phyloP scores from a whole-genome alignment of 768 basidiomycete genomes.

The Lactarius deliciosus region DNA sequence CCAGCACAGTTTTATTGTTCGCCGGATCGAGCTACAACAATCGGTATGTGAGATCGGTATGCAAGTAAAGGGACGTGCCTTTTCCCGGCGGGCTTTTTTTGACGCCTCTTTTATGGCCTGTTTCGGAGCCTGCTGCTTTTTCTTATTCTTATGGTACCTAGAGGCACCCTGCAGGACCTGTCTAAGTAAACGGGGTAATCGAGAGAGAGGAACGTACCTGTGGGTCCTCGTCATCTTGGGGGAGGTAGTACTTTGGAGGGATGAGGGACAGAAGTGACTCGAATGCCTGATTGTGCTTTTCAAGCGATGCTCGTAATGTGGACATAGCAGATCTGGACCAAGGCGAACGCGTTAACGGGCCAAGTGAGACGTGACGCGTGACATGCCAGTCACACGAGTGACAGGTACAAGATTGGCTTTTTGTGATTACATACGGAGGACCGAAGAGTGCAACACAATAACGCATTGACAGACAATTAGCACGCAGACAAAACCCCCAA shows the following conservation, averaged over 20 bases:
- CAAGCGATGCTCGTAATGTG: conserved; percentile 59
- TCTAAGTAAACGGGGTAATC: background rate
- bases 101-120: conserved; percentile 87
- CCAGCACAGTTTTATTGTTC: conserved; percentile 76
- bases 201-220: conserved; percentile 45
- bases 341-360: background rate
- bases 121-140: conserved; percentile 72
- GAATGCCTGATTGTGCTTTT: conserved; percentile 84
- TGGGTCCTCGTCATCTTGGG: conserved; percentile 62
- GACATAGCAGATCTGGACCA: background rate
- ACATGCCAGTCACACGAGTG: background rate
- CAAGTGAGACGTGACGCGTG: too few species aligned
- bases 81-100: conserved; percentile 84
- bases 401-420: conserved; percentile 8
- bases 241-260: conserved; percentile 86
- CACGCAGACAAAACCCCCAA: conserved; percentile 34
- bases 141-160: conserved; percentile 86
- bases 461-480: conserved; percentile 19
- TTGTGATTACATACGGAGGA: conserved; percentile 28
- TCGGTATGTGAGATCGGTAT: background rate
- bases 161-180: conserved; percentile 45
- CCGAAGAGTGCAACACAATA: conserved; percentile 20
- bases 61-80: conserved; percentile 47
- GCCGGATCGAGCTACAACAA: conserved; percentile 85
- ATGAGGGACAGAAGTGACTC: conserved; percentile 82